These are phyloP conservation scores for maize (Zea mays) DNA, from an alignment of 176 grass and related monocot species.

Conservation along the genomic window Zm-B73-REFERENCE-NAM-5.0 NC_050098.1:25965501-25966000, in stretches of 20 bases:
- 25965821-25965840: too few species aligned
- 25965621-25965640: conserved; percentile 10
- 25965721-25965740: too few species aligned
- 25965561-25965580: background rate
- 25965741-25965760: too few species aligned
- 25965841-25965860: conserved; percentile 19
- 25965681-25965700: too few species aligned
- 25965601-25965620: conserved; percentile 10
- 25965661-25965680: too few species aligned
- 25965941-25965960: background rate
- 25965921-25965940: background rate
- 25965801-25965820: too few species aligned
- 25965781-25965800: too few species aligned
- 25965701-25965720: too few species aligned
- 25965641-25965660: background rate
- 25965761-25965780: too few species aligned
- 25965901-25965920: conserved; percentile 14
- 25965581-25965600: conserved; percentile 22
- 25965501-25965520: background rate
- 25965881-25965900: conserved; percentile 37
- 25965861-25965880: conserved; percentile 35
- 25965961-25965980: background rate
- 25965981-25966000: background rate
- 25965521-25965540: background rate
- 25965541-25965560: background rate